Evolutionary conservation across 352 stramenopile genomes (phyloP).

Genomic region (Plasmopara halstedii): DNA sequence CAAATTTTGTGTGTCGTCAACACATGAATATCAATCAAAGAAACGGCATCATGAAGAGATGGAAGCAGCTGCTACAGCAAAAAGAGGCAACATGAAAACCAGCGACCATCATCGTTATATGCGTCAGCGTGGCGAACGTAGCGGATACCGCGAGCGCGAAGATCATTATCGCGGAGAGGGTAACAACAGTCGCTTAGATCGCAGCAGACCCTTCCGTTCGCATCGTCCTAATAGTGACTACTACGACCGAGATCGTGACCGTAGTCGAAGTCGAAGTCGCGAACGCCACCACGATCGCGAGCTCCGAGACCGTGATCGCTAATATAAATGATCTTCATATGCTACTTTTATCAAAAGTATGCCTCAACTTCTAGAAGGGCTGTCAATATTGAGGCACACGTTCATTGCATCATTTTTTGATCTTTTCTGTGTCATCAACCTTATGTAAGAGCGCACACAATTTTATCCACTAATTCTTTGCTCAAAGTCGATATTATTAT

Average conservation of each 20-base stretch:
- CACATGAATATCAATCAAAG: constrained; percentile 82
- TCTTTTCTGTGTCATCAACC: too few relatives aligned
- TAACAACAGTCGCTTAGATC: constrained; percentile 21
- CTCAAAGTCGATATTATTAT: too few relatives aligned
- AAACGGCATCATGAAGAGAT: constrained; percentile 78
- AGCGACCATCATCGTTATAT: constrained; percentile 23
- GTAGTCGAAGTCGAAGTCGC: constrained; percentile 19
- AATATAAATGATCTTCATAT: background rate
- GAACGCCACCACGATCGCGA: constrained; percentile 28
- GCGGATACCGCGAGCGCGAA: constrained; percentile 22
- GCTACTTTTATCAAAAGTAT: too few relatives aligned
- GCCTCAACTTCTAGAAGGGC: too few relatives aligned
- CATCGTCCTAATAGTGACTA: constrained; percentile 32
- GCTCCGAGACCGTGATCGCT: constrained; percentile 12
- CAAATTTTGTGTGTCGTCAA: constrained; percentile 80
- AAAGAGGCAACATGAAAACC: constrained; percentile 14
- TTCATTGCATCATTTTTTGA: too few relatives aligned
- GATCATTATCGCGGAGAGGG: constrained; percentile 26
- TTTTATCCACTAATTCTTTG: too few relatives aligned
- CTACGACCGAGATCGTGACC: constrained; percentile 27
- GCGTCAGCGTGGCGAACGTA: constrained; percentile 22
- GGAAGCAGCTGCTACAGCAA: constrained; percentile 27
- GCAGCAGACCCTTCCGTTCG: constrained; percentile 18
- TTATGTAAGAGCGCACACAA: too few relatives aligned
- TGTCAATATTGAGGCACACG: too few relatives aligned